These are phyloP conservation scores for Saturnispora zaruensis DNA, from an alignment of 805 yeast genomes.

Conservation along the genomic window DNA sequence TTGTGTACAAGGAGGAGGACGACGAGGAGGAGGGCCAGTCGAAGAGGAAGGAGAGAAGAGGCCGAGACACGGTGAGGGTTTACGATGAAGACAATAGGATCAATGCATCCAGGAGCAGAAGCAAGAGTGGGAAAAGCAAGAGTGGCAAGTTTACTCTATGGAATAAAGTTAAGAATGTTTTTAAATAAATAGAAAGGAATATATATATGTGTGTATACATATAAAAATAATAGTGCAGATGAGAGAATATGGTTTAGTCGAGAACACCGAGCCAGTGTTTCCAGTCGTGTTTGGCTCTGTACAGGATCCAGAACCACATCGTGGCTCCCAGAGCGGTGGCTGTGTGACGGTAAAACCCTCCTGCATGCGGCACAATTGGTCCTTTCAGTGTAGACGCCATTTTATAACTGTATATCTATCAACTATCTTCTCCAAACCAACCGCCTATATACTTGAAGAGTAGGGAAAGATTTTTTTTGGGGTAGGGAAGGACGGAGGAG, in stretches of 20 bases:
- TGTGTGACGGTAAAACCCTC: constrained; percentile 46
- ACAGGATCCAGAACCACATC: constrained; percentile 84
- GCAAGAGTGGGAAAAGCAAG: constrained; percentile 13
- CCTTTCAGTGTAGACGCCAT: not conserved
- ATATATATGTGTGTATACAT: not conserved
- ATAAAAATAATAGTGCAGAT: not conserved
- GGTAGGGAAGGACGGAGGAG: not conserved
- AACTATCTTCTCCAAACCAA: no score
- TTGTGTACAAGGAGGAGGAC: not conserved
- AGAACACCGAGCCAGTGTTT: constrained; percentile 43
- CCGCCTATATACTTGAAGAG: no score
- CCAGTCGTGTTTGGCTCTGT: constrained; percentile 69
- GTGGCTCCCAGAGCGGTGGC: constrained; percentile 71
- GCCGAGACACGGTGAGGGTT: not conserved
- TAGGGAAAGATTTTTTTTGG: no score
- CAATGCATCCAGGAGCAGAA: not conserved
- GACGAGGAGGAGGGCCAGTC: constrained; percentile 2
- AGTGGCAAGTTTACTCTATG: constrained; percentile 29
- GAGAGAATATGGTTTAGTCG: not conserved
- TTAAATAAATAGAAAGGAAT: constrained; percentile 4
- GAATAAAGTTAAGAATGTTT: not conserved
- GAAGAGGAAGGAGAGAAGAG: constrained; percentile 24
- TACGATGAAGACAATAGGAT: not conserved
- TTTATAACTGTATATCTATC: no score
- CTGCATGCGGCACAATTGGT: constrained; percentile 45